Evolutionary conservation across 2,329 filamentous ascomycete genomes (phyloP), one percentile per base, ranked within the genome.

Genomic region (Diaporthe humulicola): DNA sequence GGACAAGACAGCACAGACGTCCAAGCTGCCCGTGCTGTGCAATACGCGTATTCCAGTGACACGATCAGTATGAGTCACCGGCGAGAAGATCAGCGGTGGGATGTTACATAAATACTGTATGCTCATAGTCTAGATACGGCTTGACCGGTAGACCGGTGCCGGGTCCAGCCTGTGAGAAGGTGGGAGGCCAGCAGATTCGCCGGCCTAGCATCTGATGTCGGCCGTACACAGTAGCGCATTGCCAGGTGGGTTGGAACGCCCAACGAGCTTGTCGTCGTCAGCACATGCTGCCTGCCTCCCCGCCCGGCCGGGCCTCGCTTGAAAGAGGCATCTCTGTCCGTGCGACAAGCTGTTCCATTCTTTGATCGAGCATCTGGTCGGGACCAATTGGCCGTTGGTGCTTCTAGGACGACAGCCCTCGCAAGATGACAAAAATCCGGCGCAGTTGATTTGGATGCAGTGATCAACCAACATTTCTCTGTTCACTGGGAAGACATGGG

Each of bases 51-150:
- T 54, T 52, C 22, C 28, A 25, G 25, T 64, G 64, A 54, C 48
- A 10, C 22, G 33, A 69, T 54, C 17, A 54, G 45, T 40, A 54
- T 69, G 64, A 69, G 64, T 69, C 64, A 69, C 64, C 64, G 45
- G 45, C 33, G 48, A 69, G 64, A 28, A 69, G 64, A 69, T 69
- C 36, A 40, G 64, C 64, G 64, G 64, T 28, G n/a, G 48, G 64
- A 54, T 54, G 64, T 54, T 40, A 69, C 48, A 69, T 54, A 9
- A 52, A 67, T 12, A 50, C 60, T 33, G 17, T 42, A 25, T 66
- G 60, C 14, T 19, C 33, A 25, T 54, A 48, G 33, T 28, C 30
- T 36, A 33, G 58, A 22, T 17, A 45, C 28, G 56, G 56, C 30
- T 5, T n/a, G 56, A n/a, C 30, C 28, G 33, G 30, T 10, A 60